Evolutionary conservation across 805 yeast genomes (phyloP).

Genomic region (Spathaspora hagerdaliae): DNA sequence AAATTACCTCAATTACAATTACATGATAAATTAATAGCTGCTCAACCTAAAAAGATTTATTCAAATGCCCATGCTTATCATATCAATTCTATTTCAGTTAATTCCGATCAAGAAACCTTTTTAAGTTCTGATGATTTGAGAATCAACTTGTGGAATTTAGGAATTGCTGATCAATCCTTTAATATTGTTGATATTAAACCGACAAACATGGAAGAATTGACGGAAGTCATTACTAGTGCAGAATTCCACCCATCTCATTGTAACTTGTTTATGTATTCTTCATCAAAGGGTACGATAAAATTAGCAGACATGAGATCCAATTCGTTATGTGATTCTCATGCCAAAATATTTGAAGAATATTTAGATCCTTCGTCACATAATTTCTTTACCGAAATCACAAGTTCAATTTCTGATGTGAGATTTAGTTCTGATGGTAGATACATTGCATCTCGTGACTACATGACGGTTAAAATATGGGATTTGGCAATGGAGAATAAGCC

Average conservation of each 20-base stretch:
- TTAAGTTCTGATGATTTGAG: constrained; percentile 91
- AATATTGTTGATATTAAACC: constrained; percentile 98
- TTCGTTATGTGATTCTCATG: constrained; percentile 88
- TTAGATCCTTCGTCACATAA: constrained; percentile 90
- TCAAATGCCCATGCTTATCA: constrained; percentile 98
- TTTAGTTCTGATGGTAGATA: constrained; percentile 90
- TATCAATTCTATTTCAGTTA: constrained; percentile 90
- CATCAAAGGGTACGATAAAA: constrained; percentile 93
- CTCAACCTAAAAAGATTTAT: constrained; percentile 87
- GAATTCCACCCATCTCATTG: constrained; percentile 94
- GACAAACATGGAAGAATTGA: constrained; percentile 96
- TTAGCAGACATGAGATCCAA: constrained; percentile 94
- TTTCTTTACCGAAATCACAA: constrained; percentile 95
- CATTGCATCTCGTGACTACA: constrained; percentile 93
- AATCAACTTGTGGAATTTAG: constrained; percentile 92
- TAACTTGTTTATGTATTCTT: constrained; percentile 90
- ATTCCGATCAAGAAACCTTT: constrained; percentile 94
- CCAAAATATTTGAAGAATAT: constrained; percentile 86
- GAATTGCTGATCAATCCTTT: constrained; percentile 90
- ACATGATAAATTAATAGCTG: constrained; percentile 93
- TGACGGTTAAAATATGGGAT: constrained; percentile 98
- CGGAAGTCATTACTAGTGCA: constrained; percentile 95
- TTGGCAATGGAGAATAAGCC: constrained; percentile 96
- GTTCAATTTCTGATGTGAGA: constrained; percentile 89
- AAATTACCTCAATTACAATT: constrained; percentile 84